phyloP scores from a whole-genome alignment of 2,329 filamentous ascomycete genomes.

The Venturia pyrina region DNA sequence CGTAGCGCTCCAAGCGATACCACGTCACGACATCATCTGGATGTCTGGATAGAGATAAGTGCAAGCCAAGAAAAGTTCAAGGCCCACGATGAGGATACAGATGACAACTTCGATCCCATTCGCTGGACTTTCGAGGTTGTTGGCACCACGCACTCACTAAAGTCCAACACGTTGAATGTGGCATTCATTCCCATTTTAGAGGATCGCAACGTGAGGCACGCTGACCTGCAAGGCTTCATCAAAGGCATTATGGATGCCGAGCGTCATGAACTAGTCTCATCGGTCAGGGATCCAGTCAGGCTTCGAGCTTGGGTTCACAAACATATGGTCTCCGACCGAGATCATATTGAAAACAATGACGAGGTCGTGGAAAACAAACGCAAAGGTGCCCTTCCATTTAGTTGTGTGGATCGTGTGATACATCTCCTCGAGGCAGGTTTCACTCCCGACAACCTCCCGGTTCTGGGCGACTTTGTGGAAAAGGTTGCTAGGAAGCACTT shows the following conservation, averaged over 20 bases:
- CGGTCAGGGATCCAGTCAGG: slow-evolving; percentile 39
- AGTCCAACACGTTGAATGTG: slow-evolving; percentile 49
- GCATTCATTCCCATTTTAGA: slow-evolving; percentile 61
- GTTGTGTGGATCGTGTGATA: neutral
- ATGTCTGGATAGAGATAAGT: slow-evolving; percentile 54
- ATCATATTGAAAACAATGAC: slow-evolving; percentile 15
- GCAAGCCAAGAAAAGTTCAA: slow-evolving; percentile 61
- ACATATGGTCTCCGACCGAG: slow-evolving; percentile 17
- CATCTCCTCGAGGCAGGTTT: slow-evolving; percentile 43
- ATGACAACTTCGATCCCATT: slow-evolving; percentile 32
- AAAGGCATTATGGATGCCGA: slow-evolving; percentile 40
- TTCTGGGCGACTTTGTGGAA: slow-evolving; percentile 27
- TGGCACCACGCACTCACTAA: slow-evolving; percentile 36
- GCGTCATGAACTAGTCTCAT: slow-evolving; percentile 41
- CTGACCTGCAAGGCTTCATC: slow-evolving; percentile 37
- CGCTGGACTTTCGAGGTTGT: slow-evolving; percentile 59
- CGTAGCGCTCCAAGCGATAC: slow-evolving; percentile 42
- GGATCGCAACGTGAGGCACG: slow-evolving; percentile 42
- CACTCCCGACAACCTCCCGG: slow-evolving; percentile 36
- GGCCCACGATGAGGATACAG: slow-evolving; percentile 34
- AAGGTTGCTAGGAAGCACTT: slow-evolving; percentile 40
- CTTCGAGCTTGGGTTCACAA: slow-evolving; percentile 47
- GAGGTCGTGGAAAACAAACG: neutral
- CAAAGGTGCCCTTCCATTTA: neutral
- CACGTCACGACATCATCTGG: slow-evolving; percentile 30